phyloP scores from a whole-genome alignment of 2,329 filamentous ascomycete species.

The Ophiostoma pallidulum region DNA sequence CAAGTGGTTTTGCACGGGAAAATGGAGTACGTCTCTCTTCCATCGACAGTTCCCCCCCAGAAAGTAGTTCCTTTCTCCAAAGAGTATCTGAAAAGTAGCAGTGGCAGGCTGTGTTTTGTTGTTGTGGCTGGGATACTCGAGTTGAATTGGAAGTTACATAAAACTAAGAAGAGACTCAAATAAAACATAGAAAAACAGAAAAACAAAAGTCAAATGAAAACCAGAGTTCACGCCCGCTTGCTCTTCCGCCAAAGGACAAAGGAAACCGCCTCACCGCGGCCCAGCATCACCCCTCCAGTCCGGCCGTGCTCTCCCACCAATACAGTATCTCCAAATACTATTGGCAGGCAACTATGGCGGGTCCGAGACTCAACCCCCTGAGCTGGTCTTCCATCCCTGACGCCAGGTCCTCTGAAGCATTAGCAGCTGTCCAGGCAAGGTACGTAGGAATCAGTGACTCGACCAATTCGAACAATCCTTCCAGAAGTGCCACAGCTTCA shows the following conservation, averaged over 20 bases:
- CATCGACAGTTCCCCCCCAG: too few species aligned
- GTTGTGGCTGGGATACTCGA: too few species aligned
- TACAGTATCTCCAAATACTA: slow-evolving; percentile 7
- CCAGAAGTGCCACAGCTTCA: background rate
- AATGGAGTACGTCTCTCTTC: too few species aligned
- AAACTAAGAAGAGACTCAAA: background rate
- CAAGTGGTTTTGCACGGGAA: too few species aligned
- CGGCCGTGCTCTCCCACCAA: slow-evolving; percentile 1
- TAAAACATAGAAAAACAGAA: background rate
- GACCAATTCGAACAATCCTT: background rate
- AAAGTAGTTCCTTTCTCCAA: too few species aligned
- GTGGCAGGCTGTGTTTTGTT: too few species aligned
- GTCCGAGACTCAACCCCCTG: background rate
- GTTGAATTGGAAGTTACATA: too few species aligned
- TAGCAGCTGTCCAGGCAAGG: slow-evolving; percentile 6
- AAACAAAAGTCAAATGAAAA: background rate
- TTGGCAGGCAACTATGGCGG: slow-evolving; percentile 10
- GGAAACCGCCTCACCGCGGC: background rate
- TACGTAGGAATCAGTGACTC: slow-evolving; percentile 2
- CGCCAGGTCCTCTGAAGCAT: background rate
- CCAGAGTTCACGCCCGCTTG: slow-evolving; percentile 6
- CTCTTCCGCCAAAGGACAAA: slow-evolving; percentile 6
- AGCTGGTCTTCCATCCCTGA: background rate
- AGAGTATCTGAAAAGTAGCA: background rate
- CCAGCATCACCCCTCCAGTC: too few species aligned